phyloP scores from a whole-genome alignment of 805 yeast species.

The Ogataea pini region DNA sequence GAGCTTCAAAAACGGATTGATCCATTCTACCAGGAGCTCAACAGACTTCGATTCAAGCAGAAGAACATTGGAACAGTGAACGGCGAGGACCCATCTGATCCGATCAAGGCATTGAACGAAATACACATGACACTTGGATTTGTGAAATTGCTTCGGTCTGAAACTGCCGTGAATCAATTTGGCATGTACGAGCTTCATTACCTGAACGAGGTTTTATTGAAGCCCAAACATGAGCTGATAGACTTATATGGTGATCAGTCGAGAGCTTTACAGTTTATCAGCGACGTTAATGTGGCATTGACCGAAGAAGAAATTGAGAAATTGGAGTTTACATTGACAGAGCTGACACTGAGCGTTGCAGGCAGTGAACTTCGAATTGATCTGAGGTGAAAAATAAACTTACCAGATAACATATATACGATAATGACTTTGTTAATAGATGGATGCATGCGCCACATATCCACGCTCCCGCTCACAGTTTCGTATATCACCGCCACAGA shows the following conservation, averaged over 20 bases:
- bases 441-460: conserved; percentile 1
- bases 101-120: conserved; percentile 11
- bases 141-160: neutral
- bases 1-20: conserved; percentile 5
- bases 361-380: conserved; percentile 20
- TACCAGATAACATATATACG: neutral
- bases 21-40: conserved; percentile 7
- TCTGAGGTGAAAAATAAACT: conserved; percentile 1
- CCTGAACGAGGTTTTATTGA: conserved; percentile 27
- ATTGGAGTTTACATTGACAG: conserved; percentile 15
- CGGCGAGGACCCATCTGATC: conserved; percentile 21
- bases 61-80: conserved; percentile 20
- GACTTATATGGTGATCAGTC: conserved; percentile 20
- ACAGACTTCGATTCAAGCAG: conserved; percentile 14
- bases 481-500: too few species aligned
- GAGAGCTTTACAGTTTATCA: conserved; percentile 16
- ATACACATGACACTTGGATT: conserved; percentile 26
- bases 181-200: conserved; percentile 31
- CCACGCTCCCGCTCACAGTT: neutral
- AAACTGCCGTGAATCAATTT: conserved; percentile 13
- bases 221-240: conserved; percentile 22
- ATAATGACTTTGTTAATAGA: neutral
- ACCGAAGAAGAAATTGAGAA: conserved; percentile 14
- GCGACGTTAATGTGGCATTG: conserved; percentile 17
- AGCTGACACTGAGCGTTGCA: conserved; percentile 16